A percentile compares a stretch with the other conserved stretches of the same genome.
Evolutionary conservation across 768 basidiomycete species (phyloP).

Genomic region (Heimioporus sp.): DNA sequence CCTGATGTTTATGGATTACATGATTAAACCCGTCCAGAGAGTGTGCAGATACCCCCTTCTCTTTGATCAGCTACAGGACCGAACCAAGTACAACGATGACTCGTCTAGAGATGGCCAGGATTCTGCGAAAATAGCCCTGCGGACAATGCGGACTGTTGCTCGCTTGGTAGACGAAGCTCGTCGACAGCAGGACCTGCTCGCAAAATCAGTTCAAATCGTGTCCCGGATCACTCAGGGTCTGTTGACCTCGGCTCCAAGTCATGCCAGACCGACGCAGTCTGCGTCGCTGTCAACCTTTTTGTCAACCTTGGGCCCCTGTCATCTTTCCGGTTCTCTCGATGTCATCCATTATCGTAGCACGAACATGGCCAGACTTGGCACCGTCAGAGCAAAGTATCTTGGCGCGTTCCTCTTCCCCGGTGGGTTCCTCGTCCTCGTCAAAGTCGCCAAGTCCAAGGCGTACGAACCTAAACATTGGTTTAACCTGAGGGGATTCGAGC

Average conservation of each 20-base stretch:
- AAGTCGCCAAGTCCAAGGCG: constrained; percentile 72
- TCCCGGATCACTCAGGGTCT: constrained; percentile 54
- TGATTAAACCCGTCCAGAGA: constrained; percentile 96
- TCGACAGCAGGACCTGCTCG: constrained; percentile 57
- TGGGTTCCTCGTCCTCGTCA: constrained; percentile 84
- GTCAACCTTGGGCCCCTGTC: constrained; percentile 72
- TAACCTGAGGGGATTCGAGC: constrained; percentile 66
- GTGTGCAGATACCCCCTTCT: constrained; percentile 95
- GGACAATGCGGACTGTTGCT: constrained; percentile 76
- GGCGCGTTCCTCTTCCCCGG: constrained; percentile 87
- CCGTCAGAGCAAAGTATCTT: constrained; percentile 78
- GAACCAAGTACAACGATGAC: constrained; percentile 1
- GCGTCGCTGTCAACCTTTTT: constrained; percentile 55
- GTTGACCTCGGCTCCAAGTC: constrained; percentile 25
- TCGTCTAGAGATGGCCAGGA: constrained; percentile 4
- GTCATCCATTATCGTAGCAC: constrained; percentile 69
- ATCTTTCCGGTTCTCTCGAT: constrained; percentile 84
- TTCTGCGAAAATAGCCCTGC: constrained; percentile 44
- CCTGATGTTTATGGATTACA: constrained; percentile 76
- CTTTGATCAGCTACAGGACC: constrained; percentile 61
- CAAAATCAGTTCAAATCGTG: constrained; percentile 66
- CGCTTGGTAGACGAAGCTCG: constrained; percentile 81
- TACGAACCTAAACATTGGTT: constrained; percentile 94
- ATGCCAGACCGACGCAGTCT: constrained; percentile 33
- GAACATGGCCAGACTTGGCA: constrained; percentile 42